Conservation (phyloP, 495 filamentous ascomycete genomes). For the Beverwykella pulmonaria region DNA sequence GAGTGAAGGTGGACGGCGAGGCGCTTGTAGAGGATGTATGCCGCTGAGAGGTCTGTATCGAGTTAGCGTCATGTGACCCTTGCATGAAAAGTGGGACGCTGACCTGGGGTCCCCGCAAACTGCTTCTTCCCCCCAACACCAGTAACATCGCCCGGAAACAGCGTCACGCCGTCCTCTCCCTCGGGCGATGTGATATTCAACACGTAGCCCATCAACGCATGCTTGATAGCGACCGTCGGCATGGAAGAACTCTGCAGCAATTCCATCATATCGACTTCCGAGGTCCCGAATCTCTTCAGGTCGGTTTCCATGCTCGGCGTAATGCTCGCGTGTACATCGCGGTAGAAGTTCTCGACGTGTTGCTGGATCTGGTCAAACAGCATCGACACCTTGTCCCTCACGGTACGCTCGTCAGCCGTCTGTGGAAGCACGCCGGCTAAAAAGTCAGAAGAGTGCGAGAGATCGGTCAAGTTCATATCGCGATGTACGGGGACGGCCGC, state of each 20-base stretch:
- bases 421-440: constrained; percentile 9
- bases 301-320: constrained; percentile 22
- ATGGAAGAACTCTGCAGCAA: constrained; percentile 13
- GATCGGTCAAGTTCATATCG: constrained; percentile 1
- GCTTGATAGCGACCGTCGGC: constrained; percentile 26
- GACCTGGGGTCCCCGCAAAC: constrained; percentile 2
- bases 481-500: not conserved
- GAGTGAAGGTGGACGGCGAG: constrained; percentile 27
- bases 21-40: constrained; percentile 30
- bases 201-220: constrained; percentile 21
- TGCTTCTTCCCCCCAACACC: constrained; percentile 11
- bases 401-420: constrained; percentile 11
- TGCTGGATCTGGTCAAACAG: constrained; percentile 16
- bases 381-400: constrained; percentile 1
- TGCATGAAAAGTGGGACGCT: not conserved
- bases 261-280: constrained; percentile 4
- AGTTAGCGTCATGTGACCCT: not conserved
- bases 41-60: constrained; percentile 2
- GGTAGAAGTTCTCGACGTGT: constrained; percentile 25
- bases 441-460: constrained; percentile 11
- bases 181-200: constrained; percentile 12
- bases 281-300: constrained; percentile 13
- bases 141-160: constrained; percentile 23
- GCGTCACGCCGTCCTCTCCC: not conserved
- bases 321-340: constrained; percentile 26